Base-by-base conservation (phyloP, 2,329 filamentous ascomycete species). In the Xylariaceae sp. region DNA sequence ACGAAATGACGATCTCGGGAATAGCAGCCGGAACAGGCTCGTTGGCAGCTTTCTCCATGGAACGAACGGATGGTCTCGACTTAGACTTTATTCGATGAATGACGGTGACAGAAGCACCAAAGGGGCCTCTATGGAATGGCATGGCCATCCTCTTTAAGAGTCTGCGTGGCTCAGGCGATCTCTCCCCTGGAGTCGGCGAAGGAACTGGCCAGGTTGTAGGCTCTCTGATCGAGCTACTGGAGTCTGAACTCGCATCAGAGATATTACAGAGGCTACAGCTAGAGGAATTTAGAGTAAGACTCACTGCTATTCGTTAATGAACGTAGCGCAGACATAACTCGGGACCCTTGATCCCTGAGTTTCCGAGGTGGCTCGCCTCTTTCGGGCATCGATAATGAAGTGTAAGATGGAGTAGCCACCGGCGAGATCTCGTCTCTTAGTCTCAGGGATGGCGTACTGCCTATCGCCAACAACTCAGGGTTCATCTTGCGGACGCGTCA, bases 41-140 rank as follows among this genome's bases (percentile, higher is more conserved):
- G 43, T 65, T 64, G 53, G 40, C 57, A 52, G 49, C 60, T 53
- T 63, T 73, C 40, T 77, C 73, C 42, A 70, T 56, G 7, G 75
- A 74, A 46, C 68, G 70, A 23, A 73, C 43, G 45, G 73, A 74
- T 12, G 67, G 71, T 37, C 76, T 71, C 37, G 65, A 67, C 54
- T 77, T 78, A 40, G 69, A 68, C 40, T 71, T 65, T 45, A 71
- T 61, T 19, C 77, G 73, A 59, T 75, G 75, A 20, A 81, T 73
- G 5, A 79, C 71, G 2, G 77, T 80, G 4, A 66, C 65, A n/a
- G 65, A 56, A n/a, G 73, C 74, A 26, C 77, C 74, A 19, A 74
- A 63, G 23, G 74, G 70, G 16, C 63, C 60, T 53, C 74, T 75
- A 44, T 77, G 67, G 20, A 78, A 65, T 20, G 74, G 72, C 47